Evolutionary conservation across 2,329 filamentous ascomycete genomes (phyloP), one percentile per base, ranked within the genome.

Genomic region (Sordariomycetes sp.): DNA sequence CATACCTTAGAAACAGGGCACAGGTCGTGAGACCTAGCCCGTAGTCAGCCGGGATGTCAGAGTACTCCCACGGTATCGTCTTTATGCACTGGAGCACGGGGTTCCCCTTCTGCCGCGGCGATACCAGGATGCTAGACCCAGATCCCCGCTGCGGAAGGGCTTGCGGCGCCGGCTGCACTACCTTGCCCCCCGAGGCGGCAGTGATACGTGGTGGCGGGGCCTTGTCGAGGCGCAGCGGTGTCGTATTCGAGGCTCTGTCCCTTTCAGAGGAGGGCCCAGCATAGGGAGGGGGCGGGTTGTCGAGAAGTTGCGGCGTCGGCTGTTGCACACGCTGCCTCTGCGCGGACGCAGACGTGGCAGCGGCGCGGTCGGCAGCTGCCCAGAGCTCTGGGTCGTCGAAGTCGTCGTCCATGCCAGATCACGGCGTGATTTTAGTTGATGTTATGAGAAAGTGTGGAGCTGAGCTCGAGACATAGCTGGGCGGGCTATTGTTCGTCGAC

Each of bases 31-130:
- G 68, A 0, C 94, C 92, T 25, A 97, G 76, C 10, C 92, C 86
- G 69, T 95, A 99, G 72, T 99, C 94, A 35, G 92, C 89, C 1
- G 87, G 86, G n/a, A 96, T 96, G 66, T 97, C 92, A 60, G 89
- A 91, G 70, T 96, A 97, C 71, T 99, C 94, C 94, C 94, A 99
- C 0, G 90, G 82, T 59, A 95, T 78, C 1, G 87, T 85, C 60
- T 86, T 85, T 64, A 99, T 81, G 69, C 86, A 83, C 57, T 89
- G 87, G 34, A 99, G 75, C 54, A 97, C 87, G 0, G 94, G 94
- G 65, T 99, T 99, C 60, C 92, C 94, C 70, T 95, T 95, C 70
- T 99, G 91, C 48, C 91, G 84, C 17, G 89, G 86, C 39, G 91
- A 96, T 34, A 97, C 91, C 22, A 95, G 79, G 62, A 97, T 95